Conservation (phyloP, 192 early-diverging fungal species). For the Entomortierella beljakovae region DNA sequence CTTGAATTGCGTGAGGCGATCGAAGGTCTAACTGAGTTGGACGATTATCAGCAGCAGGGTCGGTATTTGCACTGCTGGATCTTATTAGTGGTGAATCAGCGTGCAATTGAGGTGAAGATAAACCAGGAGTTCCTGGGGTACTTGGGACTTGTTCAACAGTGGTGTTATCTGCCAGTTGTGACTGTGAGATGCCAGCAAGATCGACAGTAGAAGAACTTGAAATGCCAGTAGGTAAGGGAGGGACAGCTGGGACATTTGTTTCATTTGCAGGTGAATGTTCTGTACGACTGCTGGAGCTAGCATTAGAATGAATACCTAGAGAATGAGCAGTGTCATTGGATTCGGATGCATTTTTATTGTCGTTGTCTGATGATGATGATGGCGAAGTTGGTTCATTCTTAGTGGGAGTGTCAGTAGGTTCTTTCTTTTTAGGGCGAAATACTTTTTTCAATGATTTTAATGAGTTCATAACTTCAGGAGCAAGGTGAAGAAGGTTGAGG, state of each 20-base stretch:
- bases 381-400: background rate
- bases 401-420: background rate
- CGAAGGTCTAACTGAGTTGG: conserved; percentile 30
- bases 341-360: background rate
- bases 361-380: background rate
- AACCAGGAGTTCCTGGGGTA: background rate
- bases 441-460: conserved; percentile 6
- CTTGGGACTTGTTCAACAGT: background rate
- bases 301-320: conserved; percentile 26
- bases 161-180: background rate
- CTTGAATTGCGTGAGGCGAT: conserved; percentile 20
- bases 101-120: conserved; percentile 19
- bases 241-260: background rate
- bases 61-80: background rate
- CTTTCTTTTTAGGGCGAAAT: background rate
- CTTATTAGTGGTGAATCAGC: conserved; percentile 24
- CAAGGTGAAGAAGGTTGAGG: background rate
- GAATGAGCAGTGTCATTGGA: conserved; percentile 6
- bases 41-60: conserved; percentile 6
- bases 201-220: conserved; percentile 12
- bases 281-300: conserved; percentile 25
- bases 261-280: background rate
- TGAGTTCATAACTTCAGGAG: conserved; percentile 22
- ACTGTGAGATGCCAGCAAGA: conserved; percentile 14
- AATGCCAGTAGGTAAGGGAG: conserved; percentile 1